These are phyloP conservation scores for Cystobasidium ongulense DNA, from an alignment of 768 basidiomycete species.

Conservation along the genomic window DNA sequence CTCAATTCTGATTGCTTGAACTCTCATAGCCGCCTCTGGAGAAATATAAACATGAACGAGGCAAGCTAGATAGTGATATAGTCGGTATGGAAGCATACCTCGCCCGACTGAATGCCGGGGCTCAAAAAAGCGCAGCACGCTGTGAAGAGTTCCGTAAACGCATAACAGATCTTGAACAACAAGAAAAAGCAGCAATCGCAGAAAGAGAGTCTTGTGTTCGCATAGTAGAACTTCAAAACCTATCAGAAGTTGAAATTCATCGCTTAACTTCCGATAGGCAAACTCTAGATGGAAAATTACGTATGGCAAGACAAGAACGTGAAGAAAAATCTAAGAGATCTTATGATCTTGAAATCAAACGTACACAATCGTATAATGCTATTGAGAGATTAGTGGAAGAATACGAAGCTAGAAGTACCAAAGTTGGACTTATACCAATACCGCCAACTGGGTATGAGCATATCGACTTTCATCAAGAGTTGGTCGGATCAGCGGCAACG, in stretches of 20 bases:
- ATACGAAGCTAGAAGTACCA: slow-evolving; percentile 66
- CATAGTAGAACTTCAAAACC: slow-evolving; percentile 74
- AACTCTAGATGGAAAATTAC: slow-evolving; percentile 49
- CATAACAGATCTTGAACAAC: slow-evolving; percentile 49
- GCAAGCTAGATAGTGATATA: slow-evolving; percentile 56
- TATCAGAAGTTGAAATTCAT: slow-evolving; percentile 80
- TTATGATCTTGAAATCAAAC: slow-evolving; percentile 61
- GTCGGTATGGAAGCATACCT: slow-evolving; percentile 61
- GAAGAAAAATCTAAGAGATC: slow-evolving; percentile 17
- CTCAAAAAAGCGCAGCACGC: neutral
- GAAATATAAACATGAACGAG: slow-evolving; percentile 50
- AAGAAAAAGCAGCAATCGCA: slow-evolving; percentile 39
- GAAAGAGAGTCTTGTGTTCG: slow-evolving; percentile 60
- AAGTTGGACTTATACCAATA: slow-evolving; percentile 68
- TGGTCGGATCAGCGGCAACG: slow-evolving; percentile 68
- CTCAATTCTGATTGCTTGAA: neutral
- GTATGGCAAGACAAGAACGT: slow-evolving; percentile 49
- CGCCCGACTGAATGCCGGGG: slow-evolving; percentile 50
- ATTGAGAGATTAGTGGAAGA: slow-evolving; percentile 73
- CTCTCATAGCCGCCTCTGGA: slow-evolving; percentile 30
- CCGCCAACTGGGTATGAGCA: slow-evolving; percentile 63
- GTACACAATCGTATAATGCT: slow-evolving; percentile 66
- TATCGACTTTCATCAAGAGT: slow-evolving; percentile 67
- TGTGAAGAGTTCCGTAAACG: slow-evolving; percentile 52
- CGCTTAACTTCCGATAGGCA: slow-evolving; percentile 88